Conservation (phyloP, 2,329 filamentous ascomycete genomes). For the Xylariaceae sp. region DNA sequence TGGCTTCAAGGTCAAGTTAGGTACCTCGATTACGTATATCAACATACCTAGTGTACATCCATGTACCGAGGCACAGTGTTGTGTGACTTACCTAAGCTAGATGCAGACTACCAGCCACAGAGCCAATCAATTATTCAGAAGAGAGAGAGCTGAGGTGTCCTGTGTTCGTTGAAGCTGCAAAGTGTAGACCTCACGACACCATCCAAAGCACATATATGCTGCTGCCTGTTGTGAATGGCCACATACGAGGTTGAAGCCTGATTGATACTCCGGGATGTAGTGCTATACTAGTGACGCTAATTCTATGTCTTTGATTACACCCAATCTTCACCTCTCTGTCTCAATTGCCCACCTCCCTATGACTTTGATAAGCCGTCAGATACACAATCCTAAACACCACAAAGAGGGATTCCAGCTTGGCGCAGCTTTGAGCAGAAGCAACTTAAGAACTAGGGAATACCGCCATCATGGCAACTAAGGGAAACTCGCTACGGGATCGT, state of each 20-base stretch:
- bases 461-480: slow-evolving; percentile 33
- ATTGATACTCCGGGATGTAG: not conserved
- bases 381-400: slow-evolving; percentile 7
- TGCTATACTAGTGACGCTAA: not conserved
- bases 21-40: no score
- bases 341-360: not conserved
- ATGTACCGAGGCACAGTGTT: no score
- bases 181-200: no score
- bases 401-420: slow-evolving; percentile 6
- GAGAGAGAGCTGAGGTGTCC: no score
- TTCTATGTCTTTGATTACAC: not conserved
- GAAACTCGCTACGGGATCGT: slow-evolving; percentile 36
- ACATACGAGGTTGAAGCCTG: not conserved
- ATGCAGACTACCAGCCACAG: no score
- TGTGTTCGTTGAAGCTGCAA: not conserved
- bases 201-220: not conserved
- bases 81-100: no score
- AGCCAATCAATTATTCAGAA: no score
- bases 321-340: not conserved
- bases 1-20: no score
- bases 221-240: not conserved
- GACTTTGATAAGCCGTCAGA: not conserved
- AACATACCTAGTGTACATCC: no score
- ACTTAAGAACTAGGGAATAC: not conserved
- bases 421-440: slow-evolving; percentile 1